Conservation (phyloP, 306 rosid genomes). For the Trichosanthes cucumerina region DNA sequence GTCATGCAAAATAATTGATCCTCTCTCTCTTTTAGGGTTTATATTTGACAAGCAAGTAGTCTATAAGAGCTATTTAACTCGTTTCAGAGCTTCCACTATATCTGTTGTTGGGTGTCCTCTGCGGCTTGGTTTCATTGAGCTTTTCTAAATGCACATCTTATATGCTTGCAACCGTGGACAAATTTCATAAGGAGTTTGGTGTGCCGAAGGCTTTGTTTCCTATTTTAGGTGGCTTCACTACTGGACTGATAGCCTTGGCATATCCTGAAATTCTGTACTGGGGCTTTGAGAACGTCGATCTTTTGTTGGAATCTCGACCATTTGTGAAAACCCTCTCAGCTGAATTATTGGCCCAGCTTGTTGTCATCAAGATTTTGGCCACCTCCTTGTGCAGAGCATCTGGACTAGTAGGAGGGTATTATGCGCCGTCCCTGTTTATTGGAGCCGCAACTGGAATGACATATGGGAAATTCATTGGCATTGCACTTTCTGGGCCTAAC, state of each 20-base stretch:
- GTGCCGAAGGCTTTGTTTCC: conserved; percentile 56
- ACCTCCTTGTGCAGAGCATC: conserved; percentile 87
- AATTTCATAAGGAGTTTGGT: conserved; percentile 46
- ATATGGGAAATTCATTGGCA: conserved; percentile 66
- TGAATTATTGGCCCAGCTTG: conserved; percentile 70
- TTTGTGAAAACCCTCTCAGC: conserved; percentile 59
- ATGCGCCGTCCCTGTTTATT: conserved; percentile 91
- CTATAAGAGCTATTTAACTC: conserved; percentile 28
- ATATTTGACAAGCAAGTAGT: conserved; percentile 21
- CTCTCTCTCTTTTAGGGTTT: conserved; percentile 4
- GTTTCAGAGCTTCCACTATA: conserved; percentile 93
- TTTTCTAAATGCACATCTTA: conserved; percentile 76
- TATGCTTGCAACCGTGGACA: conserved; percentile 43
- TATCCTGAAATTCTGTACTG: conserved; percentile 90
- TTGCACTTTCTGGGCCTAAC: conserved; percentile 46
- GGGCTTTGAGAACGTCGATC: conserved; percentile 93
- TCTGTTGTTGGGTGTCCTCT: conserved; percentile 73
- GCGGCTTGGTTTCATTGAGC: conserved; percentile 75
- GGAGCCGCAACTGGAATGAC: conserved; percentile 97
- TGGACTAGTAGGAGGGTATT: conserved; percentile 91
- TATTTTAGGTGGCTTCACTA: conserved; percentile 67
- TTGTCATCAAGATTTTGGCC: conserved; percentile 68
- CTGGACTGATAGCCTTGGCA: conserved; percentile 73
- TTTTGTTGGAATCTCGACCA: conserved; percentile 87
- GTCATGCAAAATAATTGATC: neutral